These are phyloP conservation scores for Populus tremula DNA, from an alignment of 345 rosid genomes.

Conservation along the genomic window DNA sequence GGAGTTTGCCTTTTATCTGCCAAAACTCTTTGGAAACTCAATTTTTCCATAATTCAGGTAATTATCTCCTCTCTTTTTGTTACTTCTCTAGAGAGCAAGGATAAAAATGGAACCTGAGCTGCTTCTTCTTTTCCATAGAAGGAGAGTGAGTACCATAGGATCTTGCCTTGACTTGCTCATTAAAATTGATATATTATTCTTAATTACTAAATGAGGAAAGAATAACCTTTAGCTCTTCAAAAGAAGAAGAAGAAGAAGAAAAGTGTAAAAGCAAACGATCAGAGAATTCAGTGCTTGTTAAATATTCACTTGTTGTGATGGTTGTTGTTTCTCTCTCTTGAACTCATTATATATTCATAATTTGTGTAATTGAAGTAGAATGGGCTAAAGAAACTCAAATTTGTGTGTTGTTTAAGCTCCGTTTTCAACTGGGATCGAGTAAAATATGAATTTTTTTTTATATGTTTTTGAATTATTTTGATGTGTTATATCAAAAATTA, in stretches of 20 bases:
- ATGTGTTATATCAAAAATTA: too few species aligned
- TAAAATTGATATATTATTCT: not conserved
- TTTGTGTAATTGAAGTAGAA: too few species aligned
- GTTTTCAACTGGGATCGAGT: too few species aligned
- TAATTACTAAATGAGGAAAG: not conserved
- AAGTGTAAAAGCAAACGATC: not conserved
- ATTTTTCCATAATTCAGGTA: constrained; percentile 21
- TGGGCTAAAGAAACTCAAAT: too few species aligned
- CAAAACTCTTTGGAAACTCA: constrained; percentile 20
- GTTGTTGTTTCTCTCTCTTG: not conserved
- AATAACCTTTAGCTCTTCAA: not conserved
- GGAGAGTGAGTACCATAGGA: not conserved
- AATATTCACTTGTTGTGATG: not conserved
- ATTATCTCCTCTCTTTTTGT: not conserved
- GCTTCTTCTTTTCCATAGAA: too few species aligned
- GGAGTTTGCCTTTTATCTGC: not conserved
- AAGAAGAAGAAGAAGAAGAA: not conserved
- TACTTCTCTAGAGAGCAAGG: too few species aligned
- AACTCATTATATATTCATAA: not conserved
- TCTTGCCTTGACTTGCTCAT: not conserved
- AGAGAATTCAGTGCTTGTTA: not conserved
- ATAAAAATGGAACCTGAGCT: not conserved
- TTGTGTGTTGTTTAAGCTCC: too few species aligned
- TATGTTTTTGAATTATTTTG: too few species aligned
- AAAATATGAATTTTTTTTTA: too few species aligned